Base-by-base conservation (phyloP, 169 alveolate species). In the Babesia gibsoni region DNA sequence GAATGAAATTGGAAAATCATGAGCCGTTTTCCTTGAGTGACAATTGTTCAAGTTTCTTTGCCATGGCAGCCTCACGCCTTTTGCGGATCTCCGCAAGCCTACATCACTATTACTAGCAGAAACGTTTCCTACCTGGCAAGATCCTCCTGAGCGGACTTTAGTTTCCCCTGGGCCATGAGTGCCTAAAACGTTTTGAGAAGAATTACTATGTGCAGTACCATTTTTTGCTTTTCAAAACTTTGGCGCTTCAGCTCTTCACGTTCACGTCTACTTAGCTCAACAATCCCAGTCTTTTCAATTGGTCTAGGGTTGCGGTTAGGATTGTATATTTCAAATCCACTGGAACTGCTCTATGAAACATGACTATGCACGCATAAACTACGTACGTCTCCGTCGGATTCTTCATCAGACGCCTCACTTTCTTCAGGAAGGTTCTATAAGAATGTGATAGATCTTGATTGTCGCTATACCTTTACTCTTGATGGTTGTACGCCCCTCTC, bases 141-240 rank as follows among this genome's bases (percentile, higher is more conserved):
- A 43, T 79, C 83, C 18, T 74, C 88, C 41, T 68, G 74, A 18
- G 82, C 88, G 3, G 82, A 45, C 37, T 73, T 56, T 46, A 69
- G 49, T 49, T 79, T 79, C n/a, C 88, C 82, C 52, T 79, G 72
- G 20, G 83, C 83, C 75, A 68, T 67, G n/a, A 79, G 77, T 0
- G 57, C 69, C 80, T 75, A 48, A 32, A 2, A n/a, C 14, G 4
- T 23, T 63, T 23, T 54, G 29, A 54, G 4, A 2, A 14, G 30
- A 25, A 1, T 4, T 16, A 16, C 20, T 37, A 29, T 9, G 20
- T 12, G 3, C 33, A 29, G 32, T 52, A 73, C 84, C 86, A 77
- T 77, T 39, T 79, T 67, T 23, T 68, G 74, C 64, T 78, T 58
- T 45, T 79, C 88, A 33, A 59, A 68, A 25, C 63, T 59, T 37